Evolutionary conservation across 2,329 filamentous ascomycete species (phyloP), one percentile per base, ranked within the genome.

Genomic region (Cercospora berteroae): DNA sequence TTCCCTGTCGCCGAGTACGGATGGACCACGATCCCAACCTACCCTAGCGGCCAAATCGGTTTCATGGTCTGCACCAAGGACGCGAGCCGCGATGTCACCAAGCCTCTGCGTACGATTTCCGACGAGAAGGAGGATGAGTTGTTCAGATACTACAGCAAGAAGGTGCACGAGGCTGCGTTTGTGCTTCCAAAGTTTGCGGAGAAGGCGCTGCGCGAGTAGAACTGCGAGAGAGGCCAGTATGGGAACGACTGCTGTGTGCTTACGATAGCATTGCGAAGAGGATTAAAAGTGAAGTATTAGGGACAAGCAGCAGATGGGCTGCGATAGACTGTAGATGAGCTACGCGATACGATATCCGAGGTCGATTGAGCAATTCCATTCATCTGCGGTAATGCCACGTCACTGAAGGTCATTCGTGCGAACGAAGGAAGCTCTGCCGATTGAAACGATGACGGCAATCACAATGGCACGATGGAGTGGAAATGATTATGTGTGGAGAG

Each of bases 1-100:
- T 99, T 99, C 90, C 94, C 95, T 72, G 92, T 92, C 71, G 95
- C 91, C 81, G 95, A 99, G 85, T 99, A 98, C 84, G 95, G 92
- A 76, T 99, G 97, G 88, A 98, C 94, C 78, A 98, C 94, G 77
- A 99, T 99, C 82, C 95, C 95, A 68, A 99, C 95, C 79, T 99
- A 99, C 86, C 95, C 95, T 73, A 96, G 93, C 66, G 95, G 95
- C 80, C 95, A 99, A 86, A 99, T 99, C 78, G 95, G 95, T 80
- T 99, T 99, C 90, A 97, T 99, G 94, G 92, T 99, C 79, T 98
- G 95, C 89, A 92, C 87, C 90, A 98, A 99, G 89, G 94, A 98
- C 80, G 84, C 89, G 80, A 88, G 83, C 79, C 88, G 89, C 80
- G 87, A 99, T 82, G 87, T 98, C 79, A 92, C 87, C 81, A 91